Conservation (phyloP, 78 protist species). For the Speleostelium caveatum region DNA sequence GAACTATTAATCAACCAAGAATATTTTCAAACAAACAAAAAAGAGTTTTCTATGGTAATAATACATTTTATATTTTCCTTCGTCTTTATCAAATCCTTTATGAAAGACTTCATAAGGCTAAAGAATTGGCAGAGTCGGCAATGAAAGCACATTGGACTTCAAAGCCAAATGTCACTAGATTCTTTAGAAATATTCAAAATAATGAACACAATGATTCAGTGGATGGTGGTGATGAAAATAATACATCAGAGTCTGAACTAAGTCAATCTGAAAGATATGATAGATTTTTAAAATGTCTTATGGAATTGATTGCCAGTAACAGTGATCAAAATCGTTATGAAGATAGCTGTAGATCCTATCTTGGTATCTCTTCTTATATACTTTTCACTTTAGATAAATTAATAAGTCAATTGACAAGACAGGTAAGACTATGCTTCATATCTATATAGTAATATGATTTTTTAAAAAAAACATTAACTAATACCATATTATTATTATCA, state of each 20-base stretch:
- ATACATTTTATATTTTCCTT: slow-evolving; percentile 71
- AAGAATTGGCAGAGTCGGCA: slow-evolving; percentile 76
- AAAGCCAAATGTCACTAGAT: slow-evolving; percentile 66
- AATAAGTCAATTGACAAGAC: slow-evolving; percentile 47
- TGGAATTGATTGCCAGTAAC: slow-evolving; percentile 47
- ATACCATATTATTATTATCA: background rate
- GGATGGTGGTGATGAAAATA: slow-evolving; percentile 30
- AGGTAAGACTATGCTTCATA: background rate
- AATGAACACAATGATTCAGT: slow-evolving; percentile 14
- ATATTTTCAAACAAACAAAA: slow-evolving; percentile 18
- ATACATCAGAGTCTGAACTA: slow-evolving; percentile 42
- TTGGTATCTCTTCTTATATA: slow-evolving; percentile 60
- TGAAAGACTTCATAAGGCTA: slow-evolving; percentile 73
- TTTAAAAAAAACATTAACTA: background rate
- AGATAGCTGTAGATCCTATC: slow-evolving; percentile 74
- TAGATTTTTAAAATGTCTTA: slow-evolving; percentile 45
- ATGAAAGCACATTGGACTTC: slow-evolving; percentile 59
- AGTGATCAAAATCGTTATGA: slow-evolving; percentile 56
- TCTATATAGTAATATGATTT: background rate
- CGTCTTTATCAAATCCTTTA: slow-evolving; percentile 75
- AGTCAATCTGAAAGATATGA: slow-evolving; percentile 50
- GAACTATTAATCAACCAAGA: slow-evolving; percentile 37
- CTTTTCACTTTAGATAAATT: slow-evolving; percentile 67
- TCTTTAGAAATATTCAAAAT: slow-evolving; percentile 35
- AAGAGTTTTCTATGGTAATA: slow-evolving; percentile 76